Evolutionary conservation across 331 rosid genomes (phyloP).

Genomic region (Ulmus americana): DNA sequence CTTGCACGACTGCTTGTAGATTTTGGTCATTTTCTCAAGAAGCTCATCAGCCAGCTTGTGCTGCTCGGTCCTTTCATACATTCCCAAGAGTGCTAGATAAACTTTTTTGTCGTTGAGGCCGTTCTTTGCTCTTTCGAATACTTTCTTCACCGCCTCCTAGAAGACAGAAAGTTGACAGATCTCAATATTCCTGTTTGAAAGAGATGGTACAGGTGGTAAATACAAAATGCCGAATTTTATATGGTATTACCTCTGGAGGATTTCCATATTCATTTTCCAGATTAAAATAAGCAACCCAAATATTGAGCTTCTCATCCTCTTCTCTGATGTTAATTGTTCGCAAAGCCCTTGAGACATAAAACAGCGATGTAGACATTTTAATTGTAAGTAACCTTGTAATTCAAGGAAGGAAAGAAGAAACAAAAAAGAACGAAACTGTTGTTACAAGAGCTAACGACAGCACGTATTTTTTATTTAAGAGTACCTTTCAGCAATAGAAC

Average conservation of each 20-base stretch:
- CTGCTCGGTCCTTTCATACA: conserved; percentile 81
- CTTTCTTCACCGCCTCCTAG: conserved; percentile 72
- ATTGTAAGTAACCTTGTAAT: background rate
- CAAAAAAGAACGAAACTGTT: background rate
- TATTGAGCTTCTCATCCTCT: conserved; percentile 82
- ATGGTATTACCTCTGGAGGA: conserved; percentile 66
- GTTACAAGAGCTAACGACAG: background rate
- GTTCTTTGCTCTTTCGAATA: conserved; percentile 74
- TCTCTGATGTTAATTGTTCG: conserved; percentile 76
- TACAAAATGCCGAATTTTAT: background rate
- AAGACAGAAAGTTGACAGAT: conserved; percentile 25
- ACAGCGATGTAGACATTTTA: background rate
- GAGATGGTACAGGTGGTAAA: conserved; percentile 1
- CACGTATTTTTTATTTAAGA: background rate
- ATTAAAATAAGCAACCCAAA: conserved; percentile 88
- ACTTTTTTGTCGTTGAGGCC: conserved; percentile 70
- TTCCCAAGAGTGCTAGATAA: conserved; percentile 68
- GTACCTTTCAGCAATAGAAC: conserved; percentile 86
- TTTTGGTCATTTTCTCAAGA: conserved; percentile 67
- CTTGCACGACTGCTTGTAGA: conserved; percentile 88
- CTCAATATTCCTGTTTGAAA: background rate
- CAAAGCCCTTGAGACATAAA: conserved; percentile 59
- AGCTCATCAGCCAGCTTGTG: conserved; percentile 66
- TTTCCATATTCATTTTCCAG: conserved; percentile 77
- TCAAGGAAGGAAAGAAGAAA: background rate